Evolutionary conservation across 306 rosid genomes (phyloP), one percentile per base, ranked within the genome.

Genomic region (Vigna radiata): DNA sequence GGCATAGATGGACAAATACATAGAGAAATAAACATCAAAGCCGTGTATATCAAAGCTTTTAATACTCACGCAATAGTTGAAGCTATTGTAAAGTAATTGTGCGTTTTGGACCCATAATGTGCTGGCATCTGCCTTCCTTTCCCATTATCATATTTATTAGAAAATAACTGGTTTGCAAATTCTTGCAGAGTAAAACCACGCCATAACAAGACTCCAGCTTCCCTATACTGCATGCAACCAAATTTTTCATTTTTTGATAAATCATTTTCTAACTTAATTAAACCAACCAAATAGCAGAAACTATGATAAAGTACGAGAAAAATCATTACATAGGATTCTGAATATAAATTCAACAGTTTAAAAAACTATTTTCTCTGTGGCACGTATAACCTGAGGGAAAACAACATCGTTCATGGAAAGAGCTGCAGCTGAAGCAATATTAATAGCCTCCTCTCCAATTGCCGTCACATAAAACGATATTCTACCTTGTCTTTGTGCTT

Each of bases 401-500:
- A 94, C 78, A 81, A 86, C 44, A 68, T 94, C 97, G 33, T 91
- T 87, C 79, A 81, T 62, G 9, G 88, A 44, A 66, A 94, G 90
- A 1, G 94, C 98, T 25, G 98, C 97, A 16, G 98, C 97, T 25
- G 98, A 87, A 66, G 98, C 94, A 81, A 94, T 68, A 70, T 90
- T 94, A 72, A 89, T 82, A 70, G 97, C 96, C 84, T 94, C 98
- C 86, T 94, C 97, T 65, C 97, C 98, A 13, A 14, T 59, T 29
- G 97, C 67, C 6, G 97, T 91, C 75, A 85, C n/a, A 79, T 91
- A 94, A 71, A 94, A 94, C 2, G 97, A 94, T 52, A 94, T 87
- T 75, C 98, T 90, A 9, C 98, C 98, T 84, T 94, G 98, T 81
- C 98, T 89, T 83, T 94, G 98, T 29, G 91, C 93, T 85, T 91